Evolutionary conservation across 768 basidiomycete species (phyloP).

Genomic region (Porpolomopsis calyptriformis): DNA sequence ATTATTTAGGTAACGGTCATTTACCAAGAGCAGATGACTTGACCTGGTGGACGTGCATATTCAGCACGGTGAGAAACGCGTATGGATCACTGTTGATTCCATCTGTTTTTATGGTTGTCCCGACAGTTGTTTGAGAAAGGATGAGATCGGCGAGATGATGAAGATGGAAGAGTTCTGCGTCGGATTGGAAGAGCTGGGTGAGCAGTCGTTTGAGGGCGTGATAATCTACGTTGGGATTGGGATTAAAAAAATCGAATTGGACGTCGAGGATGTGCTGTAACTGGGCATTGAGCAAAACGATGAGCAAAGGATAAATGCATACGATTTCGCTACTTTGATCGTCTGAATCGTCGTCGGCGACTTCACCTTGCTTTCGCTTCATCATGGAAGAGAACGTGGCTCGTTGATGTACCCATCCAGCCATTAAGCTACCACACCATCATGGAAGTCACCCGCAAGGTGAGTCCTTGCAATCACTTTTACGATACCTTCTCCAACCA

Average conservation of each 20-base stretch:
- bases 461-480: too few species aligned
- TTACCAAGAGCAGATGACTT: conserved; percentile 8
- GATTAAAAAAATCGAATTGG: conserved; percentile 90
- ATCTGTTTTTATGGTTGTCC: conserved; percentile 89
- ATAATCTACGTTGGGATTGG: conserved; percentile 73
- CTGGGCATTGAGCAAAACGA: not conserved
- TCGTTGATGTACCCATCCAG: too few species aligned
- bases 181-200: conserved; percentile 58
- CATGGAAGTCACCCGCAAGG: too few species aligned
- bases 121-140: conserved; percentile 60
- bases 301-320: conserved; percentile 7
- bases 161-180: conserved; percentile 61
- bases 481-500: too few species aligned
- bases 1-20: not conserved
- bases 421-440: too few species aligned
- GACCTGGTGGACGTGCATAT: conserved; percentile 62
- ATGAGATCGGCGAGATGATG: conserved; percentile 75
- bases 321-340: conserved; percentile 24
- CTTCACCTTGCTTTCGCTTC: conserved; percentile 20
- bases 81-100: conserved; percentile 85
- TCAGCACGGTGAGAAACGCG: conserved; percentile 76
- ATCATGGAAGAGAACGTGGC: too few species aligned
- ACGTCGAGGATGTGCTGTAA: conserved; percentile 63
- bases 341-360: conserved; percentile 1
- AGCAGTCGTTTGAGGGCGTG: conserved; percentile 73